Evolutionary conservation across 108 stramenopile genomes (phyloP).

Genomic region (Stephanodiscus triporus): DNA sequence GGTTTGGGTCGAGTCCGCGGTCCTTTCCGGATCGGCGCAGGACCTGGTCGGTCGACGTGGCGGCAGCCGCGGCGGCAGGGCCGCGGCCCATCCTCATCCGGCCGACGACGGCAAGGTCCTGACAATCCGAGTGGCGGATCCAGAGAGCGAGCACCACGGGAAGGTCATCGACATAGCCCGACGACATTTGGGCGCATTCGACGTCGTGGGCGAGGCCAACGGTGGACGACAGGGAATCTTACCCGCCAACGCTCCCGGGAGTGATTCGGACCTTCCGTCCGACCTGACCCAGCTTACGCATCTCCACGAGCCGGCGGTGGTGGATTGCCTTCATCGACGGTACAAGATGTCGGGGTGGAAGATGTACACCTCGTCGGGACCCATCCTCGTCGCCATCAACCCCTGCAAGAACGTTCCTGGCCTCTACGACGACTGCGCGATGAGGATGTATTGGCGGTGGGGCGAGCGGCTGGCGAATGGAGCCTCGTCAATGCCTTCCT

Average conservation of each 20-base stretch:
- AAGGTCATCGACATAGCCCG: slow-evolving; percentile 15
- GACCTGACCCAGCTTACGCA: slow-evolving; percentile 41
- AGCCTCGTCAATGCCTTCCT: background rate
- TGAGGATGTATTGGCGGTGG: slow-evolving; percentile 38
- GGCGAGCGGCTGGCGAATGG: slow-evolving; percentile 34
- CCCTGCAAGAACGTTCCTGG: slow-evolving; percentile 51
- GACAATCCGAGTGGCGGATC: slow-evolving; percentile 22
- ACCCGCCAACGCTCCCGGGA: too few relatives aligned
- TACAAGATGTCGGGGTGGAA: slow-evolving; percentile 50
- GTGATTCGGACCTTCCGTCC: slow-evolving; percentile 4
- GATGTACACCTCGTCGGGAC: slow-evolving; percentile 68
- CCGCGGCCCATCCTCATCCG: background rate
- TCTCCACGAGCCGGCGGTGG: slow-evolving; percentile 50
- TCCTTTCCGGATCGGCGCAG: slow-evolving; percentile 21
- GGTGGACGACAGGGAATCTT: too few relatives aligned
- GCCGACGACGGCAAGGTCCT: slow-evolving; percentile 4
- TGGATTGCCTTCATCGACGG: slow-evolving; percentile 38
- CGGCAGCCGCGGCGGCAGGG: background rate
- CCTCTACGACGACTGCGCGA: slow-evolving; percentile 43
- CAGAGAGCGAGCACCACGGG: slow-evolving; percentile 16
- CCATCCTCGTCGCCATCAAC: slow-evolving; percentile 70
- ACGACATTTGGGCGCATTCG: slow-evolving; percentile 10
- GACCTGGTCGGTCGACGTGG: slow-evolving; percentile 4
- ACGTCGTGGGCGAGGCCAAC: background rate
- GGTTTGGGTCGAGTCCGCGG: slow-evolving; percentile 26